phyloP scores from a whole-genome alignment of 176 grass and related monocot genomes.

The Hordeum vulgare region MorexV3_pseudomolecules_assembly NC_058519.1:604060641-604061140 shows the following conservation, averaged over 20 bases:
- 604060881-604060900: constrained; percentile 30
- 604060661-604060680: not conserved
- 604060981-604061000: constrained; percentile 29
- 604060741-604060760: constrained; percentile 22
- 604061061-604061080: constrained; percentile 36
- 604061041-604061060: constrained; percentile 53
- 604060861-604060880: constrained; percentile 24
- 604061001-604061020: constrained; percentile 34
- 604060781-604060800: constrained; percentile 40
- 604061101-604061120: constrained; percentile 25
- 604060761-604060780: constrained; percentile 55
- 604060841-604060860: constrained; percentile 40
- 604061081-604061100: constrained; percentile 28
- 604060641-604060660: not conserved
- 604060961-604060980: constrained; percentile 20
- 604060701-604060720: not conserved
- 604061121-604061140: constrained; percentile 23
- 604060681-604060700: not conserved
- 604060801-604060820: constrained; percentile 40
- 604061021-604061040: constrained; percentile 23
- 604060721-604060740: constrained; percentile 22
- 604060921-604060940: constrained; percentile 31
- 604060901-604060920: constrained; percentile 24
- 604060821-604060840: constrained; percentile 44
- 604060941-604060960: constrained; percentile 53